Evolutionary conservation across 345 rosid genomes (phyloP), one percentile per base, ranked within the genome.

Genomic region (Eucalyptus leucophloia): DNA sequence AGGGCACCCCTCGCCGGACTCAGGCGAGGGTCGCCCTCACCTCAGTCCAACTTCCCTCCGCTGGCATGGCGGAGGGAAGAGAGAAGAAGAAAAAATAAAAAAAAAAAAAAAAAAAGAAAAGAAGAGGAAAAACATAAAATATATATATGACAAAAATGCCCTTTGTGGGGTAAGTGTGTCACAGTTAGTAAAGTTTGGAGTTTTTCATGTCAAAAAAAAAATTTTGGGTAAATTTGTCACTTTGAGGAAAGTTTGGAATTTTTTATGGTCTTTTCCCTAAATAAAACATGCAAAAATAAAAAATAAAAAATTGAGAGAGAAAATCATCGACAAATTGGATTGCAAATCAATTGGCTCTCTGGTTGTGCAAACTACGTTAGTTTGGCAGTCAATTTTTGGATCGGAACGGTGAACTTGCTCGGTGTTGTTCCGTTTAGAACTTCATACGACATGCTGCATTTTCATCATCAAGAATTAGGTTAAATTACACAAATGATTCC

Each of bases 231-330:
- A 49, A 49, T 49, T 49, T 49, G 16, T 49, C 0, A 49, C 0
- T 45, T 49, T 49, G 0, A 1, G 50, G 0, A 13, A 49, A 49
- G 0, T 49, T 50, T 50, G 18, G 0, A 1, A 0, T 50, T 50
- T 50, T 16, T 50, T 0, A 1, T 50, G 53, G 3, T 50, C 0
- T 50, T 50, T 50, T 50, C 1, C 1, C 18, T 6, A 11, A 72
- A 77, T 12, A 6, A 37, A 77, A 37, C 16, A 7, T 37, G 83
- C 7, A 7, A 77, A 3, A 3, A 16, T 2, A 14, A 49, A 49
- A 13, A 2, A 49, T 0, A 47, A 1, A 51, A 3, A 51, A 1
- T 16, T 14, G 17, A 51, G 2, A 51, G 19, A 69, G 40, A 19
- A 3, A 19, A 34, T 72, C 82, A 5, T 37, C 4, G 12, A 9